These are phyloP conservation scores for Boletus tomentosulus DNA, from an alignment of 768 basidiomycete species.

Conservation along the genomic window DNA sequence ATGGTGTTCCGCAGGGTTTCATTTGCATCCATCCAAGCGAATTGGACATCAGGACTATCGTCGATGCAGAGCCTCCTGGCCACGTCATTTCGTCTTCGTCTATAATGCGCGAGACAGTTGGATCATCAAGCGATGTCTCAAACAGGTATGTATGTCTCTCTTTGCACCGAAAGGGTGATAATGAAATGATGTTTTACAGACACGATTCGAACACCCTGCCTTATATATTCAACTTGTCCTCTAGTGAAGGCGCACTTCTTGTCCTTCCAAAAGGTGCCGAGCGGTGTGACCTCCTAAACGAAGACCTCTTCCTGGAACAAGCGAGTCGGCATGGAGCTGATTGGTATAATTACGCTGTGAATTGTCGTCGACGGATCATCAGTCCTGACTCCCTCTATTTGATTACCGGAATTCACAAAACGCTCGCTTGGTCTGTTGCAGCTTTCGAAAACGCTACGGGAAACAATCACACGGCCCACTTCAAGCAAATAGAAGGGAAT, in stretches of 20 bases:
- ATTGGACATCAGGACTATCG: slow-evolving; percentile 5
- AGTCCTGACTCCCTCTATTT: slow-evolving; percentile 23
- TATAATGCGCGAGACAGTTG: neutral
- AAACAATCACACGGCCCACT: neutral
- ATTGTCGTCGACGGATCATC: slow-evolving; percentile 7
- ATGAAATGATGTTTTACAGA: neutral
- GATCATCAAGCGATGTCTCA: neutral
- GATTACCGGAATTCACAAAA: slow-evolving; percentile 11
- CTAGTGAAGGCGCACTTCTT: slow-evolving; percentile 28
- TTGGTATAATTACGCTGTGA: slow-evolving; percentile 28
- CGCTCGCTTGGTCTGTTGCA: slow-evolving; percentile 21
- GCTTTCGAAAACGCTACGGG: neutral
- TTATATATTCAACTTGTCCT: slow-evolving; percentile 11
- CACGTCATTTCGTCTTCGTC: slow-evolving; percentile 6
- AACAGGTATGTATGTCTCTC: neutral
- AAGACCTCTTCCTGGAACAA: slow-evolving; percentile 12
- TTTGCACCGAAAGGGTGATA: no score
- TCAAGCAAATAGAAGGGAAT: slow-evolving; percentile 5
- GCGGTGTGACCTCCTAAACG: slow-evolving; percentile 21
- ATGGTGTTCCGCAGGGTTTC: slow-evolving; percentile 26
- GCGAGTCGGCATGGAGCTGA: slow-evolving; percentile 14
- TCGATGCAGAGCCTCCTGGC: neutral
- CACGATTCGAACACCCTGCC: neutral
- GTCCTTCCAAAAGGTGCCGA: slow-evolving; percentile 31
- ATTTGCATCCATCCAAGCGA: slow-evolving; percentile 9